Conservation (phyloP, 345 rosid species). For the Hibiscus tridactylites region DNA sequence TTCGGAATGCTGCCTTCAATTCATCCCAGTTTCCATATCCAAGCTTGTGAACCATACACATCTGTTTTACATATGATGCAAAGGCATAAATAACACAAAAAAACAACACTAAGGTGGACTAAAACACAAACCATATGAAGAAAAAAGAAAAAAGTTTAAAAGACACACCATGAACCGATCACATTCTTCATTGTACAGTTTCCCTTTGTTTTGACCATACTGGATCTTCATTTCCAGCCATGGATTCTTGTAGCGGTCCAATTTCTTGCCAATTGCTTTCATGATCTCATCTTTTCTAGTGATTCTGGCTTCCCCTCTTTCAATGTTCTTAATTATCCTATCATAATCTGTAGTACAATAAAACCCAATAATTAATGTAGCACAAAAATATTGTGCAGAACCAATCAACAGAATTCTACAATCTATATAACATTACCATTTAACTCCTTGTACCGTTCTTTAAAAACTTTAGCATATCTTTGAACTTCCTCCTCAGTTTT, state of each 20-base stretch:
- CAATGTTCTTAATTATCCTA: conserved; percentile 94
- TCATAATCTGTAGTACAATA: conserved; percentile 90
- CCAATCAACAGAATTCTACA: no score
- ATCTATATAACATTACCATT: no score
- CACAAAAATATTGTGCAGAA: no score
- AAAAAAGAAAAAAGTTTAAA: no score
- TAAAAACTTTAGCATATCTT: conserved; percentile 78
- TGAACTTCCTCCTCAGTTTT: conserved; percentile 89
- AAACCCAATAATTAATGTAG: no score
- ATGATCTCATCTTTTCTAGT: conserved; percentile 95
- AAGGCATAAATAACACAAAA: no score
- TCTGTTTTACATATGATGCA: conserved; percentile 28
- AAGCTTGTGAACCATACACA: conserved; percentile 97
- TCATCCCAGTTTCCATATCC: conserved; percentile 99
- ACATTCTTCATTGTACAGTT: conserved; percentile 94
- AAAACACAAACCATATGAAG: no score
- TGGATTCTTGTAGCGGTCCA: conserved; percentile 96
- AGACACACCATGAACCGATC: conserved; percentile 11
- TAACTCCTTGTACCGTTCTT: conserved; percentile 87
- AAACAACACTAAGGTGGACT: no score
- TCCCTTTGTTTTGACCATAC: conserved; percentile 97
- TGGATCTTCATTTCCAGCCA: conserved; percentile 98
- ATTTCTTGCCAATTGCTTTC: conserved; percentile 96
- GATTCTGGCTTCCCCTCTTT: conserved; percentile 93
- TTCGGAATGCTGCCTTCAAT: conserved; percentile 81